These are phyloP conservation scores for Paramecium primaurelia DNA, from an alignment of 73 alveolate genomes.

Conservation along the genomic window DNA sequence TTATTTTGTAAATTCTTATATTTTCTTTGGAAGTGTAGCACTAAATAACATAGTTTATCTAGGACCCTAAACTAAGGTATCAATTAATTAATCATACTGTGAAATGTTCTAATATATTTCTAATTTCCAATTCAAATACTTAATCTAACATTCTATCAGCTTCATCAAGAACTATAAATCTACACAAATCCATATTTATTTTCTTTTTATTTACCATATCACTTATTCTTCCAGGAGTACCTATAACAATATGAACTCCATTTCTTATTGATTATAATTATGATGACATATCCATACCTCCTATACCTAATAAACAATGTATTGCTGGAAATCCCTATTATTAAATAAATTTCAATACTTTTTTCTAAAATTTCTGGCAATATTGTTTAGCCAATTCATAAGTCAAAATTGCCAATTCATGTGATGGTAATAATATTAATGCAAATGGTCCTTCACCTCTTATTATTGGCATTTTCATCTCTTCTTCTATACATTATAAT, in stretches of 20 bases:
- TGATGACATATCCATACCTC: slow-evolving; percentile 66
- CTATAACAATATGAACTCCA: slow-evolving; percentile 71
- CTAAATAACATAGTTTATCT: slow-evolving; percentile 82
- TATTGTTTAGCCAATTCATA: slow-evolving; percentile 51
- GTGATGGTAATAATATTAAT: slow-evolving; percentile 64
- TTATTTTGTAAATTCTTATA: slow-evolving; percentile 73
- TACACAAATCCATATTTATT: slow-evolving; percentile 67
- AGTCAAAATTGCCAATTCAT: slow-evolving; percentile 55
- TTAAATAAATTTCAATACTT: neutral
- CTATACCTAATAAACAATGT: slow-evolving; percentile 49
- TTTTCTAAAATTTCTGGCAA: slow-evolving; percentile 37
- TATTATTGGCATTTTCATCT: slow-evolving; percentile 43
- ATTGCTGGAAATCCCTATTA: slow-evolving; percentile 57
- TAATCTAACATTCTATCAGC: slow-evolving; percentile 84
- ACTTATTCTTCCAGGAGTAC: slow-evolving; percentile 81
- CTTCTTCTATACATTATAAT: slow-evolving; percentile 56
- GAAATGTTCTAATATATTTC: slow-evolving; percentile 69
- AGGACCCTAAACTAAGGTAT: slow-evolving; percentile 60
- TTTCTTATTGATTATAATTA: slow-evolving; percentile 15
- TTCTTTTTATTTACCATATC: slow-evolving; percentile 67
- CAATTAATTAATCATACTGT: slow-evolving; percentile 43
- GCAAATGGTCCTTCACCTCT: slow-evolving; percentile 71
- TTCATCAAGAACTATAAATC: slow-evolving; percentile 83
- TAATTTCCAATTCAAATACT: slow-evolving; percentile 80
- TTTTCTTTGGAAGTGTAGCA: slow-evolving; percentile 84